A percentile compares a stretch with the other conserved stretches of the same genome.
Evolutionary conservation across 1,284 basidiomycete genomes (phyloP).

Genomic region (Tylopilus sp.): DNA sequence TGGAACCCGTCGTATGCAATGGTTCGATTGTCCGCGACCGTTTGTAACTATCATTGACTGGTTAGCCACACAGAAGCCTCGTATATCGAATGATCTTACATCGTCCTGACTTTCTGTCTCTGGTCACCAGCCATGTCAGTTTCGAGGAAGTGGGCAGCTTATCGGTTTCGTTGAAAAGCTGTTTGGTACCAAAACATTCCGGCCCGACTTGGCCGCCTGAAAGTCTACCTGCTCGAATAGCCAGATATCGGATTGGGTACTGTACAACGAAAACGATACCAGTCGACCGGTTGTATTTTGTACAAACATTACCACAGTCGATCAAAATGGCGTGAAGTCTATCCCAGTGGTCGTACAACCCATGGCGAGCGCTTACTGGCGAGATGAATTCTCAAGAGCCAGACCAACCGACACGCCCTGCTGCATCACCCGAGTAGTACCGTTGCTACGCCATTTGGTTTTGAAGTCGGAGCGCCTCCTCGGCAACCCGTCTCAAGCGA

Average conservation of each 20-base stretch:
- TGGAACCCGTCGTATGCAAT: conserved; percentile 84
- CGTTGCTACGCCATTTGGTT: conserved; percentile 10
- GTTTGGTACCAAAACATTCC: conserved; percentile 10
- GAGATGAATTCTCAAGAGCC: background rate
- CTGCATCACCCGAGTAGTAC: background rate
- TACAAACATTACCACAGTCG: background rate
- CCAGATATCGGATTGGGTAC: no score
- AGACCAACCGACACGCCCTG: background rate
- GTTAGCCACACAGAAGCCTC: conserved; percentile 10
- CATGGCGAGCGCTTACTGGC: background rate
- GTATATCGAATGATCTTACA: conserved; percentile 38
- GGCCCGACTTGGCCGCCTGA: background rate
- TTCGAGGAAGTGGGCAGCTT: background rate
- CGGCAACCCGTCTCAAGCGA: conserved; percentile 46
- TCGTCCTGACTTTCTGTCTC: conserved; percentile 52
- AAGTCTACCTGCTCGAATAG: no score
- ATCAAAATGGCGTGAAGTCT: conserved; percentile 4
- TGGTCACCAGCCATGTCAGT: conserved; percentile 26
- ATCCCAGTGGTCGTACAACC: conserved; percentile 5
- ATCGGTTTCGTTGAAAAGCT: conserved; percentile 6
- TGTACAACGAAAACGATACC: background rate
- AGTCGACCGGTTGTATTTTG: background rate
- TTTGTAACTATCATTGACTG: conserved; percentile 55
- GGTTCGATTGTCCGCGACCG: conserved; percentile 69
- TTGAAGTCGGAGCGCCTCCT: conserved; percentile 39